Percentiles rank a stretch among this genome's conserved stretches.
Evolutionary conservation across 179 eudicot genomes (phyloP).

Genomic region (Spinacia oleracea): DNA sequence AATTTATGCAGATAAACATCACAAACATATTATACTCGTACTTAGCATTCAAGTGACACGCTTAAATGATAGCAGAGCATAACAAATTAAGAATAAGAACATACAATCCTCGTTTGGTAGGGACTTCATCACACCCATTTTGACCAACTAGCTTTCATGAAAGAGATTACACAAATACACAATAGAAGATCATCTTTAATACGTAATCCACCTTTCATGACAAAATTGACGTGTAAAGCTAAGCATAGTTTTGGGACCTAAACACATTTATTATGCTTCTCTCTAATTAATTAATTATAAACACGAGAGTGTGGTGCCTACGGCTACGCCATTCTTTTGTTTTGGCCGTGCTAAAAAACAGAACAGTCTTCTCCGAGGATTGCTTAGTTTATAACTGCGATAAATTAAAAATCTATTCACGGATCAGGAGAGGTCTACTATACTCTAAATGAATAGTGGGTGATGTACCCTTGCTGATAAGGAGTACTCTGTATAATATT

Average conservation of each 20-base stretch:
- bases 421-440: no score
- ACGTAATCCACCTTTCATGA: constrained; percentile 12
- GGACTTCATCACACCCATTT: constrained; percentile 18
- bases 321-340: neutral
- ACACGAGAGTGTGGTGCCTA: constrained; percentile 3
- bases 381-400: no score
- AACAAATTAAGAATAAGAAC: constrained; percentile 33
- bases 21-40: constrained; percentile 1
- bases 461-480: no score
- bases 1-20: constrained; percentile 8
- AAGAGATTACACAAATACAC: constrained; percentile 12
- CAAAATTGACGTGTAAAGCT: constrained; percentile 16
- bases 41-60: constrained; percentile 21
- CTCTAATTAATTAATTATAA: constrained; percentile 16
- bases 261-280: constrained; percentile 23
- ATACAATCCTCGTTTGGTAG: constrained; percentile 14
- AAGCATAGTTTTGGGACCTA: constrained; percentile 6
- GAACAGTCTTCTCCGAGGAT: no score
- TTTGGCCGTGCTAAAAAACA: neutral
- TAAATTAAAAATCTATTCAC: no score
- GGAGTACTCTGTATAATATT: no score
- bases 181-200: constrained; percentile 1
- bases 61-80: constrained; percentile 19
- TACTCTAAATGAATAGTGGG: no score
- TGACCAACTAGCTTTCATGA: constrained; percentile 23